Evolutionary conservation across 139 green algal species (phyloP).

Genomic region (Closterium sp.): DNA sequence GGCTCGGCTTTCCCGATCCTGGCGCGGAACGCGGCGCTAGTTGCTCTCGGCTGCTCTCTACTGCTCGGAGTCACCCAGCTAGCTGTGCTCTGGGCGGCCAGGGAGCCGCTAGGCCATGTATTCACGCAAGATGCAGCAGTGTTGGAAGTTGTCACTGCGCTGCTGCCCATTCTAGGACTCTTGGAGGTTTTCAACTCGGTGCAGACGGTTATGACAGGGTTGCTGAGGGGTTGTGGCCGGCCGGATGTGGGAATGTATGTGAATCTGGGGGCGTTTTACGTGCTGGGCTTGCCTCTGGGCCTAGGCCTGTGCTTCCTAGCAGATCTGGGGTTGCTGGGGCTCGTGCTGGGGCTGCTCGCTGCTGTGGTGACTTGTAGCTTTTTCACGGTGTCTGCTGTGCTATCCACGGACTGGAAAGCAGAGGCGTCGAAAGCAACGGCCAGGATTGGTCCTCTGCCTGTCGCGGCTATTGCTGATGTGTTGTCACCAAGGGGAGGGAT

Average conservation of each 20-base stretch:
- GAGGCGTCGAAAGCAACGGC: neutral
- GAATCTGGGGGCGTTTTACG: neutral
- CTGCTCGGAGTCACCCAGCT: neutral
- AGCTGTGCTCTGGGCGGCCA: neutral
- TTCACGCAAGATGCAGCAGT: neutral
- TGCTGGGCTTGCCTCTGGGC: neutral
- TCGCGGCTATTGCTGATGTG: no score
- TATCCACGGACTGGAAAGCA: neutral
- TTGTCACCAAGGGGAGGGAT: no score
- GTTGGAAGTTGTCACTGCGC: neutral
- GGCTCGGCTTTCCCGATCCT: slow-evolving; percentile 11
- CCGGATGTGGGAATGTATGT: neutral
- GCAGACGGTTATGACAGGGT: neutral
- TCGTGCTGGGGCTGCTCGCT: neutral
- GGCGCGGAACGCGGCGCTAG: neutral
- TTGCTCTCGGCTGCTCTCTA: neutral
- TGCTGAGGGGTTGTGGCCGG: neutral
- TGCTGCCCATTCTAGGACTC: neutral
- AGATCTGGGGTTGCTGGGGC: neutral
- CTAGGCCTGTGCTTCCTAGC: neutral
- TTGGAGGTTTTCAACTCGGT: neutral
- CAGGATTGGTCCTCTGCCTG: no score
- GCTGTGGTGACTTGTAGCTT: neutral
- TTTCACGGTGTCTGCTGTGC: neutral
- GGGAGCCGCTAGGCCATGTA: neutral